phyloP scores from a whole-genome alignment of 192 early-diverging fungal species.

The Coemansia sp. region DNA sequence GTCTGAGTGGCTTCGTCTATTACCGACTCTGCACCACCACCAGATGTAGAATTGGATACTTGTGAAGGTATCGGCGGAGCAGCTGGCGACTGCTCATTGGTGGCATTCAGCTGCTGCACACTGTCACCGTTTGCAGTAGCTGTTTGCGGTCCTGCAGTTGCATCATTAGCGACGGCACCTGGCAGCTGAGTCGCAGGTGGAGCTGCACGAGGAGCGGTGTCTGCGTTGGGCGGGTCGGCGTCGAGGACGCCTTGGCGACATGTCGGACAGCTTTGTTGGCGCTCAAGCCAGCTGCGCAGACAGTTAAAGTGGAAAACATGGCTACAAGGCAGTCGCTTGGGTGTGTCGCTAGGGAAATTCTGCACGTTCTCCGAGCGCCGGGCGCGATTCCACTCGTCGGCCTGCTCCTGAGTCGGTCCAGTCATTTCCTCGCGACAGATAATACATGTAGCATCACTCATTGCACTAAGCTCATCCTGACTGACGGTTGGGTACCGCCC shows the following conservation, averaged over 20 bases:
- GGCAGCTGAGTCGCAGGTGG: not conserved
- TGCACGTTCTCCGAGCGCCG: constrained; percentile 21
- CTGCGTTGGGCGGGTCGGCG: not conserved
- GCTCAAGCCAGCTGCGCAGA: constrained; percentile 92
- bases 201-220: not conserved
- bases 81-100: not conserved
- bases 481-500: constrained; percentile 92
- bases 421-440: constrained; percentile 98
- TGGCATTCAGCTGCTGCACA: not conserved
- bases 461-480: constrained; percentile 67
- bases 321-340: constrained; percentile 94
- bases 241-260: constrained; percentile 57
- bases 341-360: constrained; percentile 60
- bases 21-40: not conserved
- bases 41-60: not conserved
- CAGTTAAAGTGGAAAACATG: constrained; percentile 99
- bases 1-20: not conserved
- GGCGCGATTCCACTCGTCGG: constrained; percentile 30
- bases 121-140: not conserved
- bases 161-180: not conserved
- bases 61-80: not conserved
- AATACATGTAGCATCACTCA: constrained; percentile 86
- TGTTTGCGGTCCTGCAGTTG: not conserved
- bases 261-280: constrained; percentile 97
- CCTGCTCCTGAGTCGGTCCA: constrained; percentile 29